Conservation (phyloP, 192 early-diverging fungal species). For the Lobosporangium transversale region DNA sequence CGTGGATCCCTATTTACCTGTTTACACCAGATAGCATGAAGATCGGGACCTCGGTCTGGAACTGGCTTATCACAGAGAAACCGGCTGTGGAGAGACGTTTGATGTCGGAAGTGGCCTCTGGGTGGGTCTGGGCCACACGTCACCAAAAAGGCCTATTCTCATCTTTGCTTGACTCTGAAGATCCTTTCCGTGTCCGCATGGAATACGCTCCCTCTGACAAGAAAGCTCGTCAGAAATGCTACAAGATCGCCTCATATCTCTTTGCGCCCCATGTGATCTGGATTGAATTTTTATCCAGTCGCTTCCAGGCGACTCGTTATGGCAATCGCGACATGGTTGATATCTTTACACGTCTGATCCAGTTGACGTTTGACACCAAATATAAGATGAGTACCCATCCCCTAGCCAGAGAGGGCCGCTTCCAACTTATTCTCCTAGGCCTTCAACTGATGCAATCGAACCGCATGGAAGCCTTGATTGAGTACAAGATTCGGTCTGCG, state of each 20-base stretch:
- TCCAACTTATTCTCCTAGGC: slow-evolving; percentile 79
- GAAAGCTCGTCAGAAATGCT: slow-evolving; percentile 69
- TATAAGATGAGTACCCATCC: slow-evolving; percentile 68
- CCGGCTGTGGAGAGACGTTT: slow-evolving; percentile 77
- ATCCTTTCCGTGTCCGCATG: slow-evolving; percentile 93
- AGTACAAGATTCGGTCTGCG: slow-evolving; percentile 69
- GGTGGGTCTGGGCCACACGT: slow-evolving; percentile 85
- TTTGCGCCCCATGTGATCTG: slow-evolving; percentile 82
- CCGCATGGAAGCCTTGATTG: slow-evolving; percentile 69
- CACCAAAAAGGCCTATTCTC: slow-evolving; percentile 88
- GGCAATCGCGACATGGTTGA: slow-evolving; percentile 76
- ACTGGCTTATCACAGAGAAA: slow-evolving; percentile 83
- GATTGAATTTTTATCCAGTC: slow-evolving; percentile 86
- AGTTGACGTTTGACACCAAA: slow-evolving; percentile 71
- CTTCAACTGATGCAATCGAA: slow-evolving; percentile 78
- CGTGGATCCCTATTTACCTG: slow-evolving; percentile 85
- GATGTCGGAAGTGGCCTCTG: slow-evolving; percentile 84
- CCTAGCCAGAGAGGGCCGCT: slow-evolving; percentile 80
- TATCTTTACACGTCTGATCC: slow-evolving; percentile 82
- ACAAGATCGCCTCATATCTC: slow-evolving; percentile 66
- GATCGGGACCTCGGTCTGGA: slow-evolving; percentile 89
- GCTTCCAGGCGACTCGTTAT: slow-evolving; percentile 86
- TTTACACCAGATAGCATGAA: slow-evolving; percentile 85
- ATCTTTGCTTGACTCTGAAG: slow-evolving; percentile 59
- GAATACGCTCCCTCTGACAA: slow-evolving; percentile 92